A percentile compares a stretch with the other conserved stretches of the same genome.
These are phyloP conservation scores for Eruca vesicaria DNA, from an alignment of 441 rosid genomes.

Conservation along the genomic window DNA sequence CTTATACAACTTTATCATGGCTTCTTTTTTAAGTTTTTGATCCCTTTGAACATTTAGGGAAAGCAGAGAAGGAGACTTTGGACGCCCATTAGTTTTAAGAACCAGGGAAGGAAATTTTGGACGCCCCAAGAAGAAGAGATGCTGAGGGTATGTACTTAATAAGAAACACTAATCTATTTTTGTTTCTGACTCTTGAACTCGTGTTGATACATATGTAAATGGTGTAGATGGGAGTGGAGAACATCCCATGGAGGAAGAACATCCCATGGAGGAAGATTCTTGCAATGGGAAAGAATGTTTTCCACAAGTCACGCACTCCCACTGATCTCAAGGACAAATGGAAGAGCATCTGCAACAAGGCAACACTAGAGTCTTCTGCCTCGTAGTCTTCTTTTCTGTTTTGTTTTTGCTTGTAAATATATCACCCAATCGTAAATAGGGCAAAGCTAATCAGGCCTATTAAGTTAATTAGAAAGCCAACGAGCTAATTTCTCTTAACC, in stretches of 20 bases:
- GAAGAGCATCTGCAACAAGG: too few relatives aligned
- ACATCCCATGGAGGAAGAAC: conserved; percentile 44
- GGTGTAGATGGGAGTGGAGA: conserved; percentile 26
- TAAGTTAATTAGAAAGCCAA: conserved; percentile 6
- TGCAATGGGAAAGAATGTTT: conserved; percentile 55
- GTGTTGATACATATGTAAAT: not conserved
- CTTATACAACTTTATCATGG: not conserved
- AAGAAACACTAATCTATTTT: not conserved
- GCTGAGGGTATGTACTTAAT: conserved; percentile 38
- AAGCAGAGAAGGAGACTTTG: too few relatives aligned
- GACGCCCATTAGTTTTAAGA: not conserved
- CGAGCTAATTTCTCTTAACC: not conserved
- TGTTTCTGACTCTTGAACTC: not conserved
- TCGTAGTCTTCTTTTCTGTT: too few relatives aligned
- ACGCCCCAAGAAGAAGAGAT: conserved; percentile 54
- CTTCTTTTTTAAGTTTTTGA: too few relatives aligned
- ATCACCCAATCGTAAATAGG: not conserved
- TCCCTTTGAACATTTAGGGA: too few relatives aligned
- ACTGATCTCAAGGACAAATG: conserved; percentile 78
- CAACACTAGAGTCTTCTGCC: too few relatives aligned
- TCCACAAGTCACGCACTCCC: conserved; percentile 50
- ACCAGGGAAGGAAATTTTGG: conserved; percentile 51
- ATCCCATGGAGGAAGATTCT: conserved; percentile 74
- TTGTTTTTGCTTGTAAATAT: not conserved
- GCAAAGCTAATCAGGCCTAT: not conserved